Base-by-base conservation (phyloP, 1,139 yeast genomes). In the Debaryomycetaceae sp. region DNA sequence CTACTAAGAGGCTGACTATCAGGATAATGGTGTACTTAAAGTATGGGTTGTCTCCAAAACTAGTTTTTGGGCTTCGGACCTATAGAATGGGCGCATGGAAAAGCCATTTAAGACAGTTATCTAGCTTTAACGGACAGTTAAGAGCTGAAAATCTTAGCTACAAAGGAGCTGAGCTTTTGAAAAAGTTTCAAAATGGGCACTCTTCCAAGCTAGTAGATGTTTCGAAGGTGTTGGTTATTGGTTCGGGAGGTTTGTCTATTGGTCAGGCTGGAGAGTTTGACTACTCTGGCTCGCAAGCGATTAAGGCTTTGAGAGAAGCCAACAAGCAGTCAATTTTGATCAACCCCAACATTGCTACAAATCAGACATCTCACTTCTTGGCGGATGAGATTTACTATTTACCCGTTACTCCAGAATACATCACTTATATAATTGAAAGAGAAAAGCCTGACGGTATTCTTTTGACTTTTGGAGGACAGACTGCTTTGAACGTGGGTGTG, bases 251-350 rank as follows among this genome's bases (percentile, higher is more conserved):
- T 35, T 75, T 92, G 46, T 87, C 96, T 40, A 92, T 92, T 60
- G 99, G 99, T 42, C 99, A 92, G 68, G 99, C 99, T 35, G 99
- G 99, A 55, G 99, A 92, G 67, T 92, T 92, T 55, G 99, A 92
- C 65, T 92, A 92, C 68, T 87, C 96, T 31, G 98, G 98, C 44
- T 89, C 97, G 16, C 98, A 91, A 68, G 98, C 98, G 38, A 91
- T 91, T 61, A 91, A 91, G 66, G 98, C 98, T 7, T 73, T 92
- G 55, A 87, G 80, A 61, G 98, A 92, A 67, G 95, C 95, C 41
- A 78, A 86, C 58, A 91, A 87, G 59, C 64, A 79, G 58, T 82
- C 96, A 17, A 85, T 92, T 51, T 77, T 92, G 57, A 88, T 92
- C 59, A 92, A 92, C 65, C 98, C 98, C 46, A 92, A 92, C 61